A percentile compares a stretch with the other conserved stretches of the same genome.
phyloP scores from a whole-genome alignment of 176 grass and related monocot species.

The Oryza rufipogon region DNA sequence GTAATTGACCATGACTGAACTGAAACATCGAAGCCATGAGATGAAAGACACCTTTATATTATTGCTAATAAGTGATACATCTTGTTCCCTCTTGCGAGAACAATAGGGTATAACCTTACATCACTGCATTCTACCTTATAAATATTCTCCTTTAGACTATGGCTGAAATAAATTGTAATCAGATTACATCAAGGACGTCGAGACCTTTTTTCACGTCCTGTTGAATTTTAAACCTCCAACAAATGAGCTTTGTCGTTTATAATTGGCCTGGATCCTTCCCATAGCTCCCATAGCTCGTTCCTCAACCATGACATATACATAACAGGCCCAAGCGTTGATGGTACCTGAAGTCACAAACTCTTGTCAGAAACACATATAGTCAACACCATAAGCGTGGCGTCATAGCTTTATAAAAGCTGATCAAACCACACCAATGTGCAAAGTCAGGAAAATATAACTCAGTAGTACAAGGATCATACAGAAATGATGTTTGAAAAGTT shows the following conservation, averaged over 20 bases:
- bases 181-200: conserved; percentile 32
- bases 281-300: conserved; percentile 84
- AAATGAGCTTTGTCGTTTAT: conserved; percentile 80
- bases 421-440: not conserved
- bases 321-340: conserved; percentile 84
- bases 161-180: conserved; percentile 20
- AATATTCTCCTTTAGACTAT: conserved; percentile 36
- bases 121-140: conserved; percentile 37
- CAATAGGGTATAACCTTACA: conserved; percentile 31
- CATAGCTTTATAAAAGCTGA: not conserved
- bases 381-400: not conserved
- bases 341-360: conserved; percentile 59
- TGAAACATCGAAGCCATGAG: not conserved
- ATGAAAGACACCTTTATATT: conserved; percentile 26
- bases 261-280: conserved; percentile 72
- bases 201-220: conserved; percentile 1
- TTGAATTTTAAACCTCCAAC: conserved; percentile 60
- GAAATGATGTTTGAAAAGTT: not conserved
- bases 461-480: not conserved
- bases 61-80: conserved; percentile 13
- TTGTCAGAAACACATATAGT: conserved; percentile 22
- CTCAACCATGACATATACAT: conserved; percentile 85
- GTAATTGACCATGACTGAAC: not conserved
- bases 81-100: conserved; percentile 41
- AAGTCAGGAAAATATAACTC: conserved; percentile 19